Percentiles rank a stretch among this genome's conserved stretches.
These are phyloP conservation scores for Trichophyton simii DNA, from an alignment of 2,329 filamentous ascomycete species.

Conservation along the genomic window DNA sequence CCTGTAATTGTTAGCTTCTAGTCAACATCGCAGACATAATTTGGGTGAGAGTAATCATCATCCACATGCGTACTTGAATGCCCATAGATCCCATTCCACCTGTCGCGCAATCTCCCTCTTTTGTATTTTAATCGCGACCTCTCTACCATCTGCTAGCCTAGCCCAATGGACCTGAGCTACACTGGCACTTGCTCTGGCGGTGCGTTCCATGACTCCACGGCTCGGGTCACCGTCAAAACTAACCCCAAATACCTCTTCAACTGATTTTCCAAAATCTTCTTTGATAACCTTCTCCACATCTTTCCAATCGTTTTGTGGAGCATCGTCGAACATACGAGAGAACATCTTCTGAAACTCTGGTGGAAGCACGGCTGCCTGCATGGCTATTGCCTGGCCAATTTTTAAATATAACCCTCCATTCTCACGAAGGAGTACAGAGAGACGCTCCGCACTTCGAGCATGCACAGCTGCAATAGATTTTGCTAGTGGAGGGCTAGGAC, in stretches of 20 bases:
- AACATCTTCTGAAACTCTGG: constrained; percentile 97
- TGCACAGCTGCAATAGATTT: constrained; percentile 68
- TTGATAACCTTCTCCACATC: constrained; percentile 74
- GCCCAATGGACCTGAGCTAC: constrained; percentile 98
- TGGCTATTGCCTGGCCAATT: constrained; percentile 94
- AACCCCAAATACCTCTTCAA: constrained; percentile 86
- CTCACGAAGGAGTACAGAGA: constrained; percentile 66
- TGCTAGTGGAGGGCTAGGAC: constrained; percentile 60
- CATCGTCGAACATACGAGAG: constrained; percentile 91
- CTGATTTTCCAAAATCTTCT: constrained; percentile 73
- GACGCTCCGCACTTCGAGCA: constrained; percentile 64
- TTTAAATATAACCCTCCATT: constrained; percentile 96
- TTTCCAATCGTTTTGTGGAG: constrained; percentile 79
- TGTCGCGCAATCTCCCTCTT: constrained; percentile 88
- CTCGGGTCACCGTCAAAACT: constrained; percentile 58
- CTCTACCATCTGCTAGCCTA: constrained; percentile 66
- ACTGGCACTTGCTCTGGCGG: constrained; percentile 63
- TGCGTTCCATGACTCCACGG: constrained; percentile 58
- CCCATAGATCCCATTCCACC: constrained; percentile 89
- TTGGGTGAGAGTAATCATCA: not conserved
- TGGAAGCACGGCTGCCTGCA: constrained; percentile 90
- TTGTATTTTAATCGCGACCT: constrained; percentile 93
- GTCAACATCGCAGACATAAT: not conserved
- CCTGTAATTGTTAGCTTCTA: constrained; percentile 28
- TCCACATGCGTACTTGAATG: constrained; percentile 56